Evolutionary conservation across 768 basidiomycete genomes (phyloP).

Genomic region (Suillus paluster): DNA sequence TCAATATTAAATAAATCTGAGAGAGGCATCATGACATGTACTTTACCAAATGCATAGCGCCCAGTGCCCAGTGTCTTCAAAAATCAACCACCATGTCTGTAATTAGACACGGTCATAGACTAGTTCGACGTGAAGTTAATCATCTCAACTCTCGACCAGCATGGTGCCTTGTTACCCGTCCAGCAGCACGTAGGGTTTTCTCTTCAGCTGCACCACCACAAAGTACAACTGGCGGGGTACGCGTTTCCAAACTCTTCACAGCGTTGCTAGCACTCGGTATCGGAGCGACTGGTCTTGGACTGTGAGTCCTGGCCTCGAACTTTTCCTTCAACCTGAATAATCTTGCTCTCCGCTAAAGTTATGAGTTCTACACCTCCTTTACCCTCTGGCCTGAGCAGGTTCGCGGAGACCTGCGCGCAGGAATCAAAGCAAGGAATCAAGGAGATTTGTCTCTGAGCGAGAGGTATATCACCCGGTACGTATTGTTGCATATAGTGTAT

Average conservation of each 20-base stretch:
- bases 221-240: slow-evolving; percentile 6
- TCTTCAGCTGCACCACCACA: slow-evolving; percentile 16
- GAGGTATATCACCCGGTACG: slow-evolving; percentile 58
- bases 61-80: too few species aligned
- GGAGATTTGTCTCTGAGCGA: slow-evolving; percentile 57
- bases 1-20: too few species aligned
- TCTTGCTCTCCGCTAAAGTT: slow-evolving; percentile 37
- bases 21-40: too few species aligned
- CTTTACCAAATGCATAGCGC: not conserved
- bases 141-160: slow-evolving; percentile 1
- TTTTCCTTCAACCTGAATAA: not conserved
- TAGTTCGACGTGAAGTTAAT: not conserved
- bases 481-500: slow-evolving; percentile 4
- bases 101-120: not conserved
- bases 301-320: slow-evolving; percentile 36
- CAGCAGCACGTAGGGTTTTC: not conserved
- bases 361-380: slow-evolving; percentile 58
- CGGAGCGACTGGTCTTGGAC: slow-evolving; percentile 46
- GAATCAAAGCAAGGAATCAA: slow-evolving; percentile 63
- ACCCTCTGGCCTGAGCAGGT: slow-evolving; percentile 71
- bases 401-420: slow-evolving; percentile 65
- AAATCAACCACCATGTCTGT: not conserved
- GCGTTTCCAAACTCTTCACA: slow-evolving; percentile 45
- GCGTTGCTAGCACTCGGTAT: slow-evolving; percentile 41
- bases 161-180: not conserved